Conservation (phyloP, 306 rosid species). For the Ziziphus jujuba region DNA sequence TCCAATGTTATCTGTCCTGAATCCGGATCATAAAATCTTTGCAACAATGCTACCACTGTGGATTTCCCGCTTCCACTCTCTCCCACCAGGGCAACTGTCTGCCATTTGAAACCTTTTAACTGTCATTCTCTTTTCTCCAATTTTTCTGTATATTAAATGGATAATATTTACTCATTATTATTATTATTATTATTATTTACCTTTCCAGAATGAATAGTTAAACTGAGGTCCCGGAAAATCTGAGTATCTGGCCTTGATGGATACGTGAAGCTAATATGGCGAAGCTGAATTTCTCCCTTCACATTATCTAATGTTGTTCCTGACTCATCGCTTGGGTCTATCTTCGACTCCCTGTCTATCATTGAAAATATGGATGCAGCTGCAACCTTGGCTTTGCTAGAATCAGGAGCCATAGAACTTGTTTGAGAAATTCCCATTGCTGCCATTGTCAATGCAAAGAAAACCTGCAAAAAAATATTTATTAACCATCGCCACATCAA, state of each 20-base stretch:
- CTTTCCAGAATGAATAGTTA: constrained; percentile 75
- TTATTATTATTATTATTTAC: constrained; percentile 27
- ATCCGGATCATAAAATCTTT: constrained; percentile 86
- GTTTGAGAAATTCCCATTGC: constrained; percentile 63
- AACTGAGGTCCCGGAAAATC: constrained; percentile 65
- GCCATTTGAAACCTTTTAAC: constrained; percentile 10
- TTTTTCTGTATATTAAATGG: no score
- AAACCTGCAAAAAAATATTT: constrained; percentile 50
- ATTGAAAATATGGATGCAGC: constrained; percentile 63
- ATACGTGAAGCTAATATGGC: constrained; percentile 64
- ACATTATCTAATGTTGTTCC: constrained; percentile 54
- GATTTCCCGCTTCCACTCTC: constrained; percentile 98
- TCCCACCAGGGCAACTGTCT: constrained; percentile 87
- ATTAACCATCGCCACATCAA: neutral
- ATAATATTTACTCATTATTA: neutral
- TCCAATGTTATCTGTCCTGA: constrained; percentile 76
- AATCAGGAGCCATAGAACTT: constrained; percentile 59
- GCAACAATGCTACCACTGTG: constrained; percentile 68
- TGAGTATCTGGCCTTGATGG: constrained; percentile 79
- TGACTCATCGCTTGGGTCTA: constrained; percentile 64
- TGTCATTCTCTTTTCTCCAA: no score
- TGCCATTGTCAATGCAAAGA: constrained; percentile 82
- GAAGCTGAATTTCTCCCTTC: constrained; percentile 63
- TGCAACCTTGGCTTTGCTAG: constrained; percentile 58
- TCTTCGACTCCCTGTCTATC: constrained; percentile 54